Percentiles rank a stretch among this genome's conserved stretches.
These are phyloP conservation scores for Begonia fuchsioides DNA, from an alignment of 306 rosid genomes.

Conservation along the genomic window DNA sequence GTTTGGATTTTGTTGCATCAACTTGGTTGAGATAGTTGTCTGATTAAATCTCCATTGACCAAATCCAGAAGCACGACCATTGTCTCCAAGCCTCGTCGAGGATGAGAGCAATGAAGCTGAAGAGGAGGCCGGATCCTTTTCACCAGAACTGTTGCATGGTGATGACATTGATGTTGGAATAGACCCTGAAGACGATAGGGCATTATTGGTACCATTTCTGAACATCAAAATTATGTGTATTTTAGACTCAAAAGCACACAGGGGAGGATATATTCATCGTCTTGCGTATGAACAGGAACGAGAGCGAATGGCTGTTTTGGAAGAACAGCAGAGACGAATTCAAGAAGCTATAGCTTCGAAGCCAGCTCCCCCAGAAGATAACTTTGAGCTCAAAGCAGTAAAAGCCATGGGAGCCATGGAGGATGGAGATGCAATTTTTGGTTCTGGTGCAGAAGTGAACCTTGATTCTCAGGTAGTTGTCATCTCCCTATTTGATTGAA, in stretches of 20 bases:
- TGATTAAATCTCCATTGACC: background rate
- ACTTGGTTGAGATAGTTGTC: background rate
- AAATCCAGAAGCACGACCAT: slow-evolving; percentile 32
- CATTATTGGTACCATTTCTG: slow-evolving; percentile 33
- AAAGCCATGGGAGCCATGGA: slow-evolving; percentile 93
- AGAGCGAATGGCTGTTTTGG: slow-evolving; percentile 51
- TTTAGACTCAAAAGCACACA: background rate
- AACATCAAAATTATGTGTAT: background rate
- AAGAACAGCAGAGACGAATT: slow-evolving; percentile 69
- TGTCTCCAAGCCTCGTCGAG: slow-evolving; percentile 54
- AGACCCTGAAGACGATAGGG: slow-evolving; percentile 91
- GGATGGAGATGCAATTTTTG: slow-evolving; percentile 95
- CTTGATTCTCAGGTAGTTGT: slow-evolving; percentile 68
- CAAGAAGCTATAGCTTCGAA: slow-evolving; percentile 71
- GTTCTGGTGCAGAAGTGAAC: slow-evolving; percentile 74
- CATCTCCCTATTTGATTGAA: background rate
- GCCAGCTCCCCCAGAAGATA: slow-evolving; percentile 71
- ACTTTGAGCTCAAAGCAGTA: slow-evolving; percentile 76
- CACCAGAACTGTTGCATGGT: slow-evolving; percentile 71
- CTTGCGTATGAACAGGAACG: slow-evolving; percentile 38
- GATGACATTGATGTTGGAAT: slow-evolving; percentile 79
- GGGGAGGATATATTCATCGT: slow-evolving; percentile 1
- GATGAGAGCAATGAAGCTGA: slow-evolving; percentile 36
- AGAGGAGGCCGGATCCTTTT: slow-evolving; percentile 71
- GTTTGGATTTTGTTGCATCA: background rate